Conservation (phyloP, 2,329 filamentous ascomycete genomes). For the Fusarium sp. region DNA sequence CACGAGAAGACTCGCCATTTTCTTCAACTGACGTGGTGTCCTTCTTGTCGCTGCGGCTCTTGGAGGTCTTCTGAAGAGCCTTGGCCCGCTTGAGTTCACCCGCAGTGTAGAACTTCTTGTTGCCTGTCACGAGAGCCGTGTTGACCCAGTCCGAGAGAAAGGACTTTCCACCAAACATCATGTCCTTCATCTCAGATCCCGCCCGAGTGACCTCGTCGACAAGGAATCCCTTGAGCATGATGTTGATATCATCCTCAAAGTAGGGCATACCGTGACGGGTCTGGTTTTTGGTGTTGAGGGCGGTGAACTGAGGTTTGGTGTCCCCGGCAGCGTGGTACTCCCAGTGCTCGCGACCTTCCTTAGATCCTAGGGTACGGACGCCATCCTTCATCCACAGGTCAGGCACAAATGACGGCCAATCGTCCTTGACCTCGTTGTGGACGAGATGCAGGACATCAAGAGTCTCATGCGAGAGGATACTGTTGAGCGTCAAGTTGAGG, state of each 20-base stretch:
- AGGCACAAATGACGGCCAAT: slow-evolving; percentile 8
- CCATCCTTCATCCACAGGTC: slow-evolving; percentile 13
- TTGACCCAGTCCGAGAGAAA: slow-evolving; percentile 8
- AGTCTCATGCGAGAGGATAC: slow-evolving; percentile 2
- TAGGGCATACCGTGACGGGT: slow-evolving; percentile 6
- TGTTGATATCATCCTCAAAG: slow-evolving; percentile 6
- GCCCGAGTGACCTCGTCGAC: slow-evolving; percentile 4
- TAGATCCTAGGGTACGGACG: slow-evolving; percentile 3
- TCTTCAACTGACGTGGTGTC: neutral
- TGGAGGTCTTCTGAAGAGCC: slow-evolving; percentile 2
- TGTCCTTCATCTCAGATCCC: slow-evolving; percentile 4
- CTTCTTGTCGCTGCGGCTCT: slow-evolving; percentile 1
- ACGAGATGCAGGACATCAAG: slow-evolving; percentile 5
- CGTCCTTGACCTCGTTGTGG: slow-evolving; percentile 8
- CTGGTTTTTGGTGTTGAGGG: slow-evolving; percentile 10
- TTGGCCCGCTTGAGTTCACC: slow-evolving; percentile 4
- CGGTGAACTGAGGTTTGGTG: neutral
- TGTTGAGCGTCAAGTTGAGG: slow-evolving; percentile 14
- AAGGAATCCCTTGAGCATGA: slow-evolving; percentile 12
- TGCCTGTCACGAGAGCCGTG: slow-evolving; percentile 1
- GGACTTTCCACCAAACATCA: slow-evolving; percentile 6
- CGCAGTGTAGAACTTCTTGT: slow-evolving; percentile 9
- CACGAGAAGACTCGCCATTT: slow-evolving; percentile 1
- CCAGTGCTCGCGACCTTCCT: slow-evolving; percentile 11
- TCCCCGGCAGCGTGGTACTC: slow-evolving; percentile 7